Conservation (phyloP, 495 filamentous ascomycete genomes). For the Neurospora sublineolata region DNA sequence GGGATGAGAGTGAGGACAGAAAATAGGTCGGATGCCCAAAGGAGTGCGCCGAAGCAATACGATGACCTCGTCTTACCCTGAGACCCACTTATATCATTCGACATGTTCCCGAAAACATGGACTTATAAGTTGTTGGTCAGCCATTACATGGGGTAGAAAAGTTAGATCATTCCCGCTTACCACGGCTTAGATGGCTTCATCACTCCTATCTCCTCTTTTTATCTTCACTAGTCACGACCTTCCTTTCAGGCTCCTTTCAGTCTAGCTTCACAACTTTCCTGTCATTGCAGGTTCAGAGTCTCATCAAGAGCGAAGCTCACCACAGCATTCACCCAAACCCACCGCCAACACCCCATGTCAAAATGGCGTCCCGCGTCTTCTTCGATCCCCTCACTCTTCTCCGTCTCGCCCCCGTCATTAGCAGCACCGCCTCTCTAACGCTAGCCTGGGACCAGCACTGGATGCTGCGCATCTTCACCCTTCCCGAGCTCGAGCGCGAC, state of each 20-base stretch:
- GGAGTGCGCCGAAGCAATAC: not conserved
- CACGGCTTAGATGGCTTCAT: not conserved
- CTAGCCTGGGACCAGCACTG: constrained; percentile 1
- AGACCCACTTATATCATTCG: not conserved
- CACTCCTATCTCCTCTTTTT: not conserved
- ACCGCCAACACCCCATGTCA: not conserved
- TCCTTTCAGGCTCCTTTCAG: not conserved
- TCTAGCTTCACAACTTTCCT: not conserved
- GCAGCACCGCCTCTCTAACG: not conserved
- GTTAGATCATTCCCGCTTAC: not conserved
- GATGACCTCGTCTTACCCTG: not conserved
- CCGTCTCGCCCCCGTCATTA: constrained; percentile 2
- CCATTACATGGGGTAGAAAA: not conserved
- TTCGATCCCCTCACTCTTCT: not conserved
- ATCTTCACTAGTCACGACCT: not conserved
- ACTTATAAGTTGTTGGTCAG: not conserved
- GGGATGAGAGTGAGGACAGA: not conserved
- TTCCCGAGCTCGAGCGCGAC: not conserved
- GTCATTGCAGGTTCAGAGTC: not conserved
- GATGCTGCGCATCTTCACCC: constrained; percentile 1
- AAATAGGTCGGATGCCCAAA: not conserved
- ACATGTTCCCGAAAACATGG: not conserved
- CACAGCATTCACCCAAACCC: not conserved
- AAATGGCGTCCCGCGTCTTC: constrained; percentile 1
- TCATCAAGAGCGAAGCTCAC: not conserved